Evolutionary conservation across 768 basidiomycete species (phyloP).

Genomic region (Cyclocybe cylindracea): DNA sequence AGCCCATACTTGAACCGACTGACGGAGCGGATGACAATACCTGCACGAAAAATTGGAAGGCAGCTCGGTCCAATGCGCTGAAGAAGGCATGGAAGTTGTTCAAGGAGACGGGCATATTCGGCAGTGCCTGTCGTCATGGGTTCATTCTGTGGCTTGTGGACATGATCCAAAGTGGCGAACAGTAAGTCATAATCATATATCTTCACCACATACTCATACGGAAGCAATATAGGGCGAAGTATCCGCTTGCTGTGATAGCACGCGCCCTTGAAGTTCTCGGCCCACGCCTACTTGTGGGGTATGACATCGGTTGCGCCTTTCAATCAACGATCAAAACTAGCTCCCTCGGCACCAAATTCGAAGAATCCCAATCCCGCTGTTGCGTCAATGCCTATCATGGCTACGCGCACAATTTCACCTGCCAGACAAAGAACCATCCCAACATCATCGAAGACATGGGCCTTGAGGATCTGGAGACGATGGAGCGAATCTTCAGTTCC

Average conservation of each 20-base stretch:
- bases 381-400: constrained; percentile 12
- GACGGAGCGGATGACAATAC: no score
- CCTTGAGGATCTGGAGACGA: constrained; percentile 9
- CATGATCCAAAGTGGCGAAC: constrained; percentile 35
- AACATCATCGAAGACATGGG: constrained; percentile 8
- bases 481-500: constrained; percentile 4
- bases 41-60: no score
- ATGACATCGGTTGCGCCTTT: constrained; percentile 14
- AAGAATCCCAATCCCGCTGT: background rate
- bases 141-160: constrained; percentile 28
- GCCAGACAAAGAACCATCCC: constrained; percentile 3
- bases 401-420: constrained; percentile 5
- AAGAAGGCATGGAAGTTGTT: constrained; percentile 37
- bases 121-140: constrained; percentile 33
- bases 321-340: background rate
- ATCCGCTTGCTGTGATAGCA: constrained; percentile 6
- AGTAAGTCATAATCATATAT: constrained; percentile 25
- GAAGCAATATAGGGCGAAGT: constrained; percentile 12
- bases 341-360: background rate
- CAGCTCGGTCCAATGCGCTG: no score
- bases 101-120: constrained; percentile 38
- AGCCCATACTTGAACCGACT: no score
- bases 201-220: no score
- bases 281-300: background rate
- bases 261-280: constrained; percentile 1